These are phyloP conservation scores for Kwoniella sp. DNA, from an alignment of 768 basidiomycete genomes.

Conservation along the genomic window DNA sequence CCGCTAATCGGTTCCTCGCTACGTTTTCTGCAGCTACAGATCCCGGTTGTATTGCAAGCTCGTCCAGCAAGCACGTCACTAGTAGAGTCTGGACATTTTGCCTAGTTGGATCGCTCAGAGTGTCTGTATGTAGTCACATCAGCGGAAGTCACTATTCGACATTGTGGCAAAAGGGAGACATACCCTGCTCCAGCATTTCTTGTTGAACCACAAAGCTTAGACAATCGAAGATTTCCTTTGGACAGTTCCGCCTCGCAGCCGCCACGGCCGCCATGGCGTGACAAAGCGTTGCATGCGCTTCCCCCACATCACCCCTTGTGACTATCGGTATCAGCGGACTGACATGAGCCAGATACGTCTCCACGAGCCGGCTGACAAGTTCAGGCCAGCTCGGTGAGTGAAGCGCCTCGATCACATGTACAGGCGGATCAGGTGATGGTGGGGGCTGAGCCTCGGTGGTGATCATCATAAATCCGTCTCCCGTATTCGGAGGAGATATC, in stretches of 20 bases:
- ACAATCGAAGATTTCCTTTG: constrained; percentile 30
- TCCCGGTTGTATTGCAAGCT: constrained; percentile 19
- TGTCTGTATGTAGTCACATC: constrained; percentile 13
- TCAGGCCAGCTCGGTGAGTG: constrained; percentile 28
- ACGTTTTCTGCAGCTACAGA: constrained; percentile 17
- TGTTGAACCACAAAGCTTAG: constrained; percentile 20
- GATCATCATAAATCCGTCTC: constrained; percentile 25
- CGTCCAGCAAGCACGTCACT: constrained; percentile 23
- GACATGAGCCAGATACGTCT: constrained; percentile 24
- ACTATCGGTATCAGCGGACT: constrained; percentile 28
- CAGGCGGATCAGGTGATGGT: constrained; percentile 14
- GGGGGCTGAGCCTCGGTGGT: neutral
- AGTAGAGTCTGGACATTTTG: constrained; percentile 30
- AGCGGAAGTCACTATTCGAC: neutral
- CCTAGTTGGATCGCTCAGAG: constrained; percentile 17
- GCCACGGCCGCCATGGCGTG: constrained; percentile 30
- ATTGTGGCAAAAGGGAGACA: neutral
- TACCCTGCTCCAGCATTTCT: constrained; percentile 27
- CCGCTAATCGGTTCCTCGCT: constrained; percentile 15
- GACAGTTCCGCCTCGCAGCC: constrained; percentile 25
- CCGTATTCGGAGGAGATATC: constrained; percentile 12
- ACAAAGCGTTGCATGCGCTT: constrained; percentile 15
- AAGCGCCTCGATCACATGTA: constrained; percentile 23
- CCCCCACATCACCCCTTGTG: constrained; percentile 21
- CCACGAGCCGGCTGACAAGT: constrained; percentile 28